Evolutionary conservation across 768 basidiomycete genomes (phyloP), one percentile per base, ranked within the genome.

Genomic region (Boletus vinaceobasis): DNA sequence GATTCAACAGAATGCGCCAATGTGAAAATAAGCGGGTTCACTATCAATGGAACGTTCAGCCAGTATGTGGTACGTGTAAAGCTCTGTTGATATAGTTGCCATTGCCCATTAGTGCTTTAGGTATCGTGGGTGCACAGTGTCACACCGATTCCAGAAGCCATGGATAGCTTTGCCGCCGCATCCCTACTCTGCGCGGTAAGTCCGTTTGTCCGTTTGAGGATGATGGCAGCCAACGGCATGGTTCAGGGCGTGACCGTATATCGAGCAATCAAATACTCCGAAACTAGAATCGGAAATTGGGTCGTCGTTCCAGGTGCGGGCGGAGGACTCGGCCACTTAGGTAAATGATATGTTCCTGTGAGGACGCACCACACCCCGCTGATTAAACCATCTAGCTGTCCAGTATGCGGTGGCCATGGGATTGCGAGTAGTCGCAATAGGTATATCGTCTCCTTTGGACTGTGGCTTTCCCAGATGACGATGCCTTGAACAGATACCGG

Each of bases 371-470:
- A 7, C 5, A 23, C 11, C 8, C 14, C 5, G 9, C n/a, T 48
- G n/a, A 66, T 1, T 35, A 10, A 37, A 4, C 3, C 6, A n/a
- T 19, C n/a, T 47, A 82, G 84, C 90, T 26, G 69, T 92, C 31
- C 91, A 94, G 69, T 93, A 93, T 63, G 93, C 91, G 15, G 77
- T 76, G 42, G 79, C 81, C 26, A 85, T 87, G 75, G 90, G 91
- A 38, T 80, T 89, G 46, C 83, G 85, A 21, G 89, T 93, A 9
- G 82, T 93, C 53, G 92, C 89, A 4, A 78, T 93, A 63, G 84
- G 81, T 75, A 57, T 21, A 67, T 53, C 13, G 3, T 7, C 0
- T 31, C 23, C 13, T n/a, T 31, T 11, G 2, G 14, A 33, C 15
- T 8, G 2, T 13, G 15, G 8, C 11, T 5, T 33, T 40, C 15